phyloP scores from a whole-genome alignment of 2,329 filamentous ascomycete genomes.

The Alternaria infectoria region DNA sequence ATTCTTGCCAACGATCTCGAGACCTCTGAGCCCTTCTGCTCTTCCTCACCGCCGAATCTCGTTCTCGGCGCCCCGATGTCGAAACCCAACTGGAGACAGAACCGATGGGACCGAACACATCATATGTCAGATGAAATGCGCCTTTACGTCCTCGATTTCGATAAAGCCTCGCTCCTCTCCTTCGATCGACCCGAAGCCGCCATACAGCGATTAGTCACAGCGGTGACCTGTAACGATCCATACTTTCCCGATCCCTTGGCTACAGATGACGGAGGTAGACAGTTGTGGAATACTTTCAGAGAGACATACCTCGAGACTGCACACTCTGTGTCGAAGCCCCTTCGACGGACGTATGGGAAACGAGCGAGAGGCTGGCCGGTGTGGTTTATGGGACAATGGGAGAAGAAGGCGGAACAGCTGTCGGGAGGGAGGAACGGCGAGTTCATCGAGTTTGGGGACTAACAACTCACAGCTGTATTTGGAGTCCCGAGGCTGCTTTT shows the following conservation, averaged over 20 bases:
- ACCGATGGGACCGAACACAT: not conserved
- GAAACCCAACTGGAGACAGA: not conserved
- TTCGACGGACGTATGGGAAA: not conserved
- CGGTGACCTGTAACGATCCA: not conserved
- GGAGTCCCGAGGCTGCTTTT: rapidly evolving
- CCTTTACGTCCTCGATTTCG: not conserved
- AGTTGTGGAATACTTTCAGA: not conserved
- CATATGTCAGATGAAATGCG: not conserved
- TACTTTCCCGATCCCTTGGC: not conserved
- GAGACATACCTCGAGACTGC: not conserved
- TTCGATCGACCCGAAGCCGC: not conserved
- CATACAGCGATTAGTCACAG: not conserved
- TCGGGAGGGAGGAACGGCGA: not conserved
- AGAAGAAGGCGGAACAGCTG: not conserved
- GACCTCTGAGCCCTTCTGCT: not conserved
- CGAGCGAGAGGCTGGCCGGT: not conserved
- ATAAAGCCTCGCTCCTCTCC: not conserved
- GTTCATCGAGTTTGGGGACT: not conserved
- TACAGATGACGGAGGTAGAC: not conserved
- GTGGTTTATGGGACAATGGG: not conserved
- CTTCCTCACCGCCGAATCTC: not conserved
- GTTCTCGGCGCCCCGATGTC: not conserved
- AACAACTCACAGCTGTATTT: rapidly evolving
- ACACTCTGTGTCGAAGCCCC: not conserved
- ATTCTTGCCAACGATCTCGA: not conserved